Conservation (phyloP, 345 rosid genomes). For the Eucalyptus curtisii region DNA sequence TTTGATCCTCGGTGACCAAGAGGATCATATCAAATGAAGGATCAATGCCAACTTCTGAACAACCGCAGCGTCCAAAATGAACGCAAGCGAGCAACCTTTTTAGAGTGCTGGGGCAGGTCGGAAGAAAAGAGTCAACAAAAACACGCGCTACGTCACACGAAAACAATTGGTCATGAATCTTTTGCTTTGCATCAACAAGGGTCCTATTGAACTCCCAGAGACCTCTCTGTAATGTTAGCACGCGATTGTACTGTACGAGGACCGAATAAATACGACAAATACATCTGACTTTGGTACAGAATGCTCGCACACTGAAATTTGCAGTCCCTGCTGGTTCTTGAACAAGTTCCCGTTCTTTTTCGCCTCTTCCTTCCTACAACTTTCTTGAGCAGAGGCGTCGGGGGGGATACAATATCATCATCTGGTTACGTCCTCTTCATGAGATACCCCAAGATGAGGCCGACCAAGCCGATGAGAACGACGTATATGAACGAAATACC, state of each 20-base stretch:
- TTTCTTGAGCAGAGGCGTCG: not conserved
- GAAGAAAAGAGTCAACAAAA: not conserved
- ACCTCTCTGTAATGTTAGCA: not conserved
- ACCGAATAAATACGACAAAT: not conserved
- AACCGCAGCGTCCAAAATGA: not conserved
- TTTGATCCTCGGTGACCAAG: not conserved
- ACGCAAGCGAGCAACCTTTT: not conserved
- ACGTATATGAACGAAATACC: conserved; percentile 39
- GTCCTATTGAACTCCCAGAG: not conserved
- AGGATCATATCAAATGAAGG: not conserved
- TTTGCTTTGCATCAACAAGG: not conserved
- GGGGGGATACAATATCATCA: not conserved
- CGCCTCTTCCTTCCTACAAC: not conserved
- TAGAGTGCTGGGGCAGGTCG: not conserved
- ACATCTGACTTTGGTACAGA: not conserved
- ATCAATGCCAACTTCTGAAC: not conserved
- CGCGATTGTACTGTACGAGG: not conserved
- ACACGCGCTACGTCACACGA: not conserved
- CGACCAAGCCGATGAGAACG: conserved; percentile 53
- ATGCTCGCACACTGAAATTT: not conserved
- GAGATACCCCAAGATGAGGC: conserved; percentile 64
- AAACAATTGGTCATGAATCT: not conserved
- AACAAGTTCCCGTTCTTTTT: not conserved
- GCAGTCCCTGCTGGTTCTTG: not conserved
- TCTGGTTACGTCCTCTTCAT: conserved; percentile 43